Evolutionary conservation across 2,329 filamentous ascomycete species (phyloP).

Genomic region (Fusarium sp.): DNA sequence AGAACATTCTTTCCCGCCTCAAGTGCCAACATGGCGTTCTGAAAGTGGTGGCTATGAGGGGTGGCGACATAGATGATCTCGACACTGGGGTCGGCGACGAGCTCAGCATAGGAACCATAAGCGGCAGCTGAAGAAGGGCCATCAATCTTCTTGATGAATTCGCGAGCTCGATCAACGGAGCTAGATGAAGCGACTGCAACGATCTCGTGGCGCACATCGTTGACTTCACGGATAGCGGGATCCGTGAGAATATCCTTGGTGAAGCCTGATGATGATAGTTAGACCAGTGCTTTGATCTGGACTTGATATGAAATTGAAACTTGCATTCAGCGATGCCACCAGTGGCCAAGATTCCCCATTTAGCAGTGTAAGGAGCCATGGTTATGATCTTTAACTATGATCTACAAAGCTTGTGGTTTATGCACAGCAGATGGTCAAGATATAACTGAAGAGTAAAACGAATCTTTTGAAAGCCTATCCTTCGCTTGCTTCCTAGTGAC

Average conservation of each 20-base stretch:
- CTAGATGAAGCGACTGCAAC: slow-evolving; percentile 84
- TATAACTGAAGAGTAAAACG: not conserved
- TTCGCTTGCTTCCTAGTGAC: slow-evolving; percentile 10
- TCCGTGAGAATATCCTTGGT: slow-evolving; percentile 83
- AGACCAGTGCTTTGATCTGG: not conserved
- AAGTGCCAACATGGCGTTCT: slow-evolving; percentile 87
- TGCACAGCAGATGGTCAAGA: not conserved
- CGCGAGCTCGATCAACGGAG: slow-evolving; percentile 74
- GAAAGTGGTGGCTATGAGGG: slow-evolving; percentile 92
- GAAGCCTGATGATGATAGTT: slow-evolving; percentile 63
- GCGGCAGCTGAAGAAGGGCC: slow-evolving; percentile 75
- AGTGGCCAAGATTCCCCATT: slow-evolving; percentile 73
- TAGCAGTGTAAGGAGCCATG: slow-evolving; percentile 64
- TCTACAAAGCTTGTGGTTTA: not conserved
- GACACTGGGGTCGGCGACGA: slow-evolving; percentile 81
- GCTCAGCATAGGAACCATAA: slow-evolving; percentile 85
- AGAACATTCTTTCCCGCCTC: slow-evolving; percentile 88
- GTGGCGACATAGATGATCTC: slow-evolving; percentile 92
- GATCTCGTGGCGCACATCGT: slow-evolving; percentile 80
- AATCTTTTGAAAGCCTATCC: not conserved
- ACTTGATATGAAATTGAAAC: slow-evolving; percentile 36
- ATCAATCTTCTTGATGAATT: slow-evolving; percentile 78
- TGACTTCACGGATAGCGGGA: slow-evolving; percentile 74
- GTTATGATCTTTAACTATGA: slow-evolving; percentile 24
- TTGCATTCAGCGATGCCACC: slow-evolving; percentile 69